Conservation (phyloP, 2,329 filamentous ascomycete genomes). For the Didymella glomerata region DNA sequence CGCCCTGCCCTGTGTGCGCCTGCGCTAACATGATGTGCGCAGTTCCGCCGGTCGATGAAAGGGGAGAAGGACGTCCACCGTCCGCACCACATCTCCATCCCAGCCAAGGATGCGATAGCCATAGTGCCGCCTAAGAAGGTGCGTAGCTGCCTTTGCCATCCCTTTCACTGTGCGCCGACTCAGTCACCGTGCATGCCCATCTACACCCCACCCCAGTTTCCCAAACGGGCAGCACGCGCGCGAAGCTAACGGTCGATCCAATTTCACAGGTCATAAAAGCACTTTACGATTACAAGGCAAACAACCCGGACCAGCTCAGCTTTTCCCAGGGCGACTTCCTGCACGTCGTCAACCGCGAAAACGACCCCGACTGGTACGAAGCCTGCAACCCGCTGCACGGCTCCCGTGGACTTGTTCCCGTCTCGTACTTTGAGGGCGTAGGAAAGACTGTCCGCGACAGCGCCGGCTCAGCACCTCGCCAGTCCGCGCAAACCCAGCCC, state of each 20-base stretch:
- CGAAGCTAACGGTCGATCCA: slow-evolving; percentile 36
- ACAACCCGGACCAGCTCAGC: slow-evolving; percentile 72
- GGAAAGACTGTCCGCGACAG: slow-evolving; percentile 93
- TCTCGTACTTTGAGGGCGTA: slow-evolving; percentile 90
- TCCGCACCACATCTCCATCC: slow-evolving; percentile 77
- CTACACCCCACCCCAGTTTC: slow-evolving; percentile 23
- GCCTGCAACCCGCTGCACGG: slow-evolving; percentile 94
- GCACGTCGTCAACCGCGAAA: slow-evolving; percentile 94
- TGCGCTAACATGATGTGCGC: slow-evolving; percentile 35
- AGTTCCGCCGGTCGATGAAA: slow-evolving; percentile 86
- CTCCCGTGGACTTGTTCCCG: slow-evolving; percentile 89
- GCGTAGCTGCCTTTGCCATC: slow-evolving; percentile 25
- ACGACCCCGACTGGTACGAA: slow-evolving; percentile 97
- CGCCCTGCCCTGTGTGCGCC: slow-evolving; percentile 24
- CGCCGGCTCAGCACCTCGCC: slow-evolving; percentile 57
- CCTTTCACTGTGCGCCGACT: slow-evolving; percentile 7
- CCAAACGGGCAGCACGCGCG: slow-evolving; percentile 30
- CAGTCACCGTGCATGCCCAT: slow-evolving; percentile 6
- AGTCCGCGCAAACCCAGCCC: slow-evolving; percentile 63
- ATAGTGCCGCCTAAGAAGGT: slow-evolving; percentile 96
- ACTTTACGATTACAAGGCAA: slow-evolving; percentile 92
- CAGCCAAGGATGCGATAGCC: slow-evolving; percentile 84
- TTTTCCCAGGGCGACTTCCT: slow-evolving; percentile 98
- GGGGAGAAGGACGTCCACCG: slow-evolving; percentile 77
- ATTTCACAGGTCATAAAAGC: slow-evolving; percentile 86